Evolutionary conservation across 2,329 filamentous ascomycete species (phyloP).

Genomic region (Acrocalymma vagum): DNA sequence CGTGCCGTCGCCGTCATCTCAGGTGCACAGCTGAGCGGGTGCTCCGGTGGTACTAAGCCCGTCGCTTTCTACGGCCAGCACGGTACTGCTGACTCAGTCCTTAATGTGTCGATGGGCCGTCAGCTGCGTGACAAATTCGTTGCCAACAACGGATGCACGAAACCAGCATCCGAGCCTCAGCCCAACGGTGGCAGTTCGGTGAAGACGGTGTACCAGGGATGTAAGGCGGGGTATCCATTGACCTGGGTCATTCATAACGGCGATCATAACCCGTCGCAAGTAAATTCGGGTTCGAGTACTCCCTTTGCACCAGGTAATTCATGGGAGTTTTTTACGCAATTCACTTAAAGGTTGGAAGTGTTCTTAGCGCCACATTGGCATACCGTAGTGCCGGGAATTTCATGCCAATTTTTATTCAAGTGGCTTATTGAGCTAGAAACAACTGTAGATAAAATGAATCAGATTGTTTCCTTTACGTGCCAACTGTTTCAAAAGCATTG

Average conservation of each 20-base stretch:
- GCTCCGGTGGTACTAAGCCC: conserved; percentile 43
- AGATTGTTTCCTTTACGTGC: no score
- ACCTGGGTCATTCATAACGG: conserved; percentile 35
- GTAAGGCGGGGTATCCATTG: conserved; percentile 38
- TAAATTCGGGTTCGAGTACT: conserved; percentile 13
- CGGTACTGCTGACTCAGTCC: conserved; percentile 46
- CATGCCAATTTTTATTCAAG: no score
- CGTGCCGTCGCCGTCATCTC: conserved; percentile 47
- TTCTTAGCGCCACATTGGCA: no score
- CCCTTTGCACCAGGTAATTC: conserved; percentile 33
- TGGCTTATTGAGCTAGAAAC: no score
- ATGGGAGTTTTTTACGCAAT: conserved; percentile 43
- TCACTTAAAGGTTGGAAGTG: conserved; percentile 12
- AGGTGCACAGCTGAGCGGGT: conserved; percentile 22
- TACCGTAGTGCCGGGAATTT: no score
- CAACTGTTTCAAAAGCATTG: no score
- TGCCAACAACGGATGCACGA: conserved; percentile 45
- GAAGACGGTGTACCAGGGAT: conserved; percentile 27
- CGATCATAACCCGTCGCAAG: conserved; percentile 26
- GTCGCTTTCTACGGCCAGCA: conserved; percentile 53
- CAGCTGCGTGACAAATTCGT: conserved; percentile 49
- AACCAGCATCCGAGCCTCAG: conserved; percentile 25
- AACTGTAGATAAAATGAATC: no score
- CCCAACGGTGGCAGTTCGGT: conserved; percentile 16
- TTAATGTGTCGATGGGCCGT: conserved; percentile 42